Percentiles rank a stretch among this genome's conserved stretches.
phyloP scores from a whole-genome alignment of 1,284 basidiomycete species.

The Hypsizygus ulmarius region DNA sequence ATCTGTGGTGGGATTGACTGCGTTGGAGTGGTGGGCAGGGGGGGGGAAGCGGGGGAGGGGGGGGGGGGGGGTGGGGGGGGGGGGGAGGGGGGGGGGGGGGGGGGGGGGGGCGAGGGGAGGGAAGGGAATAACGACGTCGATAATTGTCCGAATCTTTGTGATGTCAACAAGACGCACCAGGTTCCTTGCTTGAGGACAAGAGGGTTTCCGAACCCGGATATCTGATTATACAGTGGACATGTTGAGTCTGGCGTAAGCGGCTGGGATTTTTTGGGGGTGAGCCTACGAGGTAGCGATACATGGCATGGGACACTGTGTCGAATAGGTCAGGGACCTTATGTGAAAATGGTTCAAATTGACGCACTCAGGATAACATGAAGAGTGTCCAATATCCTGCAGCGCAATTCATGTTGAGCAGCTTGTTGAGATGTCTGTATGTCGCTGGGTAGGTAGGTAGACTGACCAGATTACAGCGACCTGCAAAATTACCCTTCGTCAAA shows the following conservation, averaged over 20 bases:
- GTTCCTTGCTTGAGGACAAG: constrained; percentile 30
- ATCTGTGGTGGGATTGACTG: no score
- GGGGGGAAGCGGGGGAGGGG: no score
- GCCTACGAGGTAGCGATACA: constrained; percentile 41
- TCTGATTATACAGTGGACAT: constrained; percentile 22
- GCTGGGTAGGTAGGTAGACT: constrained; percentile 1
- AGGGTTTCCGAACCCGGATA: constrained; percentile 32
- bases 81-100: no score
- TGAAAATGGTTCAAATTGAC: constrained; percentile 15
- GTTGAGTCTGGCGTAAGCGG: background rate
- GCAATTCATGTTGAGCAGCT: background rate
- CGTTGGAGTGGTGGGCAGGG: no score
- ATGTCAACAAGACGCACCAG: no score
- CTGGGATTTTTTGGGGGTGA: background rate
- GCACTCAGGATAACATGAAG: constrained; percentile 39
- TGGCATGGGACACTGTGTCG: constrained; percentile 37
- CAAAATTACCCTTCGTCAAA: background rate
- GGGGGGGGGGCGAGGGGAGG: no score
- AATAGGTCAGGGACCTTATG: background rate
- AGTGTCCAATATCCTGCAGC: constrained; percentile 38
- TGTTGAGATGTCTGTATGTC: background rate
- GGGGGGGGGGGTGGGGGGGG: no score
- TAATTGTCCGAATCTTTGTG: no score
- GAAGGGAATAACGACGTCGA: no score
- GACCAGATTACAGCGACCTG: constrained; percentile 26